phyloP scores from a whole-genome alignment of 441 rosid species.

The Pelargonium citronellum region DNA sequence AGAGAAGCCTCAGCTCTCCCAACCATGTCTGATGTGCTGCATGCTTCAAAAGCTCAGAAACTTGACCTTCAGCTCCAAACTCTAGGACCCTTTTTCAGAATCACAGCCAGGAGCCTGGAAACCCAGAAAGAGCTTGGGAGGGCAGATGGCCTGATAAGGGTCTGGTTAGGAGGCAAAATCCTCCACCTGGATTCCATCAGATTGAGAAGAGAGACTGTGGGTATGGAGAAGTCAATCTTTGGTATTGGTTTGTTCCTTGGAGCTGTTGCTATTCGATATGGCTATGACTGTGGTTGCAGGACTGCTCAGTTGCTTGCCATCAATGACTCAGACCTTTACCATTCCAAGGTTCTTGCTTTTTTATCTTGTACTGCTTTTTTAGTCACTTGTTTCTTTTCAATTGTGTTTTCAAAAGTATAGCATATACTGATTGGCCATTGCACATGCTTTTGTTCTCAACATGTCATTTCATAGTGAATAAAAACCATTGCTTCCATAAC shows the following conservation, averaged over 20 bases:
- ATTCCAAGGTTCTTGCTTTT: conserved; percentile 34
- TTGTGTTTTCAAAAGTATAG: too few species aligned
- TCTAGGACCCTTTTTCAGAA: conserved; percentile 72
- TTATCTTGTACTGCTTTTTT: too few species aligned
- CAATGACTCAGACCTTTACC: conserved; percentile 79
- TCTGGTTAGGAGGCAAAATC: conserved; percentile 69
- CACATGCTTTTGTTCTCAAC: too few species aligned
- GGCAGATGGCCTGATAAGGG: conserved; percentile 68
- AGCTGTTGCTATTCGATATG: conserved; percentile 80
- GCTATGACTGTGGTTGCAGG: conserved; percentile 65
- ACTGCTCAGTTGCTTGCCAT: conserved; percentile 82
- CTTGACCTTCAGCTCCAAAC: conserved; percentile 62
- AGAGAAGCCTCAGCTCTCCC: conserved; percentile 27
- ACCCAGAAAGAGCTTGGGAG: conserved; percentile 57
- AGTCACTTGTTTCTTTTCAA: too few species aligned
- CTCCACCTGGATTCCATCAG: conserved; percentile 74
- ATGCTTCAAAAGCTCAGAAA: conserved; percentile 61
- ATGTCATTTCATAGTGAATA: too few species aligned
- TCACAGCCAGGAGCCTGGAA: conserved; percentile 55
- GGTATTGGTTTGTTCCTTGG: conserved; percentile 84
- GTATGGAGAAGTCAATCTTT: conserved; percentile 68
- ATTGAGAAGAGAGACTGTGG: conserved; percentile 58
- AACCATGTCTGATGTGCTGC: conserved; percentile 60
- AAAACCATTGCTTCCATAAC: too few species aligned
- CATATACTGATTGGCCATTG: too few species aligned